These are phyloP conservation scores for Colletotrichum sp. DNA, from an alignment of 2,329 filamentous ascomycete species.

Conservation along the genomic window DNA sequence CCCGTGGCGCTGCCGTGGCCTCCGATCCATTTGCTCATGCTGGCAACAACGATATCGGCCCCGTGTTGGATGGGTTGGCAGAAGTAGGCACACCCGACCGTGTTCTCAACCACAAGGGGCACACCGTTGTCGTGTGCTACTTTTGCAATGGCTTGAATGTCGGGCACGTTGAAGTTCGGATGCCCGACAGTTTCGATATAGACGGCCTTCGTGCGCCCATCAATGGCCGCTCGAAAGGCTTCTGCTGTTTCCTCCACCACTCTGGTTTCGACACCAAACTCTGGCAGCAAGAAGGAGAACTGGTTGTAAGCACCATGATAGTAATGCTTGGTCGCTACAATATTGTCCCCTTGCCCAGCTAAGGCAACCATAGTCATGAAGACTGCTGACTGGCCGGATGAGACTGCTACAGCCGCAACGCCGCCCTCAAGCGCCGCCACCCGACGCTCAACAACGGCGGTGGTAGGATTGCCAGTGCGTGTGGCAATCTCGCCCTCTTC, in stretches of 20 bases:
- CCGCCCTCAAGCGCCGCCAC: background rate
- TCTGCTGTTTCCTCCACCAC: background rate
- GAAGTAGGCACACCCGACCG: conserved; percentile 72
- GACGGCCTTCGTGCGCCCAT: background rate
- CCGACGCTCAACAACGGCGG: background rate
- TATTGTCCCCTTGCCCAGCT: background rate
- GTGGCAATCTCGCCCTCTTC: background rate
- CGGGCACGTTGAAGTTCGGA: background rate
- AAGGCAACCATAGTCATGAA: background rate
- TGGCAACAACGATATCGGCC: conserved; percentile 75
- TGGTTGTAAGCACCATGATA: background rate
- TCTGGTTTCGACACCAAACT: background rate
- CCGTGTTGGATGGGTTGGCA: conserved; percentile 70
- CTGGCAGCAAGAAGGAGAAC: background rate
- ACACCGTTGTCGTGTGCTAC: background rate
- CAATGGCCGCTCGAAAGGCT: background rate
- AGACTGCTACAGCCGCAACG: background rate
- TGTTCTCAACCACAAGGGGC: conserved; percentile 30
- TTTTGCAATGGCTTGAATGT: background rate
- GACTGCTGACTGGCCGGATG: background rate
- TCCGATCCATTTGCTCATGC: conserved; percentile 76
- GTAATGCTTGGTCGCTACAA: background rate
- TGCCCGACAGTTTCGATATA: background rate
- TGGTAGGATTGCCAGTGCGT: background rate
- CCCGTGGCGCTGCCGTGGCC: conserved; percentile 76